A percentile compares a stretch with the other conserved stretches of the same genome.
Evolutionary conservation across 139 green algal genomes (phyloP).

Genomic region (Tetraselmis striata): DNA sequence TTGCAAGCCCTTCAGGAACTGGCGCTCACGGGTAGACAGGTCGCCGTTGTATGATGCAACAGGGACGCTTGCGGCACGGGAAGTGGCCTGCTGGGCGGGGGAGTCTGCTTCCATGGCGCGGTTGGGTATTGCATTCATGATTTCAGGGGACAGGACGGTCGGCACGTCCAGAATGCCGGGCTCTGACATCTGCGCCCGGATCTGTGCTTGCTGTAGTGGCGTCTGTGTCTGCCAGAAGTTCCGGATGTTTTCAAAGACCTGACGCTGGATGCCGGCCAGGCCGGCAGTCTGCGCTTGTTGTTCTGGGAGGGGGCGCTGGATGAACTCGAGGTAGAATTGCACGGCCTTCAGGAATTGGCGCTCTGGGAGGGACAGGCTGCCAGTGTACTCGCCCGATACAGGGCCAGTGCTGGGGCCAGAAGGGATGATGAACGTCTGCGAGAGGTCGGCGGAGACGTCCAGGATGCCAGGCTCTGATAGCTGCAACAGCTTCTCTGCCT

Average conservation of each 20-base stretch:
- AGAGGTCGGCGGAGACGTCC: neutral
- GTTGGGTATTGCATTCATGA: no score
- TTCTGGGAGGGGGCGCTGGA: neutral
- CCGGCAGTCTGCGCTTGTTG: neutral
- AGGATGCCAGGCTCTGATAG: neutral
- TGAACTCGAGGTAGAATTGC: neutral
- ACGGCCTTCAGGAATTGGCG: neutral
- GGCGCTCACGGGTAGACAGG: neutral
- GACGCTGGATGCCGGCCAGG: neutral
- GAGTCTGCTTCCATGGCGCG: no score
- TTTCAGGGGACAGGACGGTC: neutral
- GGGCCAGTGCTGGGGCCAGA: neutral
- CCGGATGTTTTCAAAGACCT: neutral
- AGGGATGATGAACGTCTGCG: neutral
- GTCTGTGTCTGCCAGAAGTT: neutral
- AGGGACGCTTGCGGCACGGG: neutral
- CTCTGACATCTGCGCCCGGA: neutral
- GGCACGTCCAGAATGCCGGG: neutral
- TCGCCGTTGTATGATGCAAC: neutral
- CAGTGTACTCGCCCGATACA: neutral
- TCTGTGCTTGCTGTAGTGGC: neutral
- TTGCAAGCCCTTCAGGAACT: neutral
- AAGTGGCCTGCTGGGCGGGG: neutral
- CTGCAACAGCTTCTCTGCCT: neutral
- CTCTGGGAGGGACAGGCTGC: neutral